A percentile compares a stretch with the other conserved stretches of the same genome.
Conservation (phyloP, 108 stramenopile genomes). For the Pseudonitzschia multiseries region DNA sequence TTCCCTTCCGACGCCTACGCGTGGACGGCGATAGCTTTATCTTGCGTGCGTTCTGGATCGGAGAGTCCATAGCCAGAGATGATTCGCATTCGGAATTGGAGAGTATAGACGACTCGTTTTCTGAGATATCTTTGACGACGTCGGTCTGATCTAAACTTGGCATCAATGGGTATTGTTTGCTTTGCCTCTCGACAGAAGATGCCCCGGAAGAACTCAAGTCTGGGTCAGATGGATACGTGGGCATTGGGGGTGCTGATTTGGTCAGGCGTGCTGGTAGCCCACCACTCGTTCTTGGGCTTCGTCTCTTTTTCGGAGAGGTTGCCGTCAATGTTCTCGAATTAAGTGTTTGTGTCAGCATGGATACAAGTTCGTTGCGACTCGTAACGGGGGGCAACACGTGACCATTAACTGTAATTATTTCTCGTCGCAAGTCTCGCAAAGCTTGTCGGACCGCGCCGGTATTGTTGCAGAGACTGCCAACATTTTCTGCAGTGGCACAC, state of each 20-base stretch:
- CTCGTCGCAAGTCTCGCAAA: slow-evolving; percentile 75
- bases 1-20: slow-evolving; percentile 19
- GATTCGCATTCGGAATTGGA: slow-evolving; percentile 13
- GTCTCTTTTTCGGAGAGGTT: slow-evolving; percentile 9
- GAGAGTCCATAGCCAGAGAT: slow-evolving; percentile 5
- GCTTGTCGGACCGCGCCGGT: slow-evolving; percentile 66
- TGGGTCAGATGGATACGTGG: background rate
- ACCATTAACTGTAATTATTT: slow-evolving; percentile 85
- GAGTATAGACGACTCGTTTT: slow-evolving; percentile 1
- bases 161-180: background rate
- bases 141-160: background rate
- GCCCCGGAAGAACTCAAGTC: slow-evolving; percentile 6
- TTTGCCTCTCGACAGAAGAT: background rate
- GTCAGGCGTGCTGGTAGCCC: background rate
- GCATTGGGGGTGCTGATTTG: background rate
- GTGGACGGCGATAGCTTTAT: background rate
- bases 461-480: slow-evolving; percentile 42
- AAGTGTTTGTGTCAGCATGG: slow-evolving; percentile 56
- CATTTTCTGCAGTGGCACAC: slow-evolving; percentile 33
- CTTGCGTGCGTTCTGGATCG: slow-evolving; percentile 5
- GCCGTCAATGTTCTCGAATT: slow-evolving; percentile 55
- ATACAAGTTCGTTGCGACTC: slow-evolving; percentile 65
- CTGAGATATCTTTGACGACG: slow-evolving; percentile 10
- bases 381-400: slow-evolving; percentile 74
- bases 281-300: background rate